Evolutionary conservation across 2,329 filamentous ascomycete genomes (phyloP), one percentile per base, ranked within the genome.

Genomic region (Triangularia setosa): DNA sequence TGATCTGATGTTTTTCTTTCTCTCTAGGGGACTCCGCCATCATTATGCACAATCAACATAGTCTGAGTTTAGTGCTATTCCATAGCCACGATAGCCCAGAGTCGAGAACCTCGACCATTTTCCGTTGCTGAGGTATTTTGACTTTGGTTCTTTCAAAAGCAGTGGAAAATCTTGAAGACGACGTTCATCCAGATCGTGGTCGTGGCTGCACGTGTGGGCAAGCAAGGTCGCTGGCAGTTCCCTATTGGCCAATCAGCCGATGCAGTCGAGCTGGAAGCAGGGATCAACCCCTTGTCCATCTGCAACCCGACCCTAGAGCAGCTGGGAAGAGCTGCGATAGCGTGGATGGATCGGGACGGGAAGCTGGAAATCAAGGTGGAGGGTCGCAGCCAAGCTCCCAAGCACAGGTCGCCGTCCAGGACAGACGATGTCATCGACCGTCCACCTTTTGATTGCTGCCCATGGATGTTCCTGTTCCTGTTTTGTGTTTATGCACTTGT

Each of bases 231-330:
- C 48, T 69, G 67, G 64, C 69, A 63, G 59, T 30, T 63, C n/a
- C 61, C 58, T 33, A 72, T 71, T 72, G 68, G 70, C 57, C 64
- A 64, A 68, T 68, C 52, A 60, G 64, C 6, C 58, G 58, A 60
- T 53, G 30, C 27, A 53, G 25, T 16, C 21, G 33, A 60, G 44
- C 33, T 27, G 4, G 7, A n/a, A 25, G 4, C 64, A 65, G 18
- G 65, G 65, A 28, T 30, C 0, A 4, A 53, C 40, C 40, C 65
- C 68, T 28, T 63, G 68, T 44, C 56, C 24, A 57, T 56, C 59
- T 53, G 8, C 58, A 66, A 56, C 67, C 68, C 56, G 57, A 68
- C 62, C 68, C 68, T 53, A 60, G 69, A 58, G 30, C 61, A 70
- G 69, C 68, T 69, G 69, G 67, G 25, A 60, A 60, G 25, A 16